phyloP scores from a whole-genome alignment of 768 basidiomycete species.

The Mycena capillaripes region DNA sequence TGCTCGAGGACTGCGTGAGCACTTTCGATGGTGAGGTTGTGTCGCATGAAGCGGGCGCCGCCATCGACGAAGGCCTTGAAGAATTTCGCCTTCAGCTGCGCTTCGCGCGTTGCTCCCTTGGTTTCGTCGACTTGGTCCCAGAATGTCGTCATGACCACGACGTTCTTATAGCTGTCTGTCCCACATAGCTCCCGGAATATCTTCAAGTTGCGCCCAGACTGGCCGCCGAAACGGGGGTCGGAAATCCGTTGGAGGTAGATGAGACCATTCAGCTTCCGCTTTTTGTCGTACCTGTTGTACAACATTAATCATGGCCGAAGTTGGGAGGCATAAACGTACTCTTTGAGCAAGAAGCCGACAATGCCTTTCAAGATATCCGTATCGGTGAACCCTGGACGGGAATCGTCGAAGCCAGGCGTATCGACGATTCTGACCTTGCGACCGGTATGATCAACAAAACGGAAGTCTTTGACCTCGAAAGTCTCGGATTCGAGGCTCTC shows the following conservation, averaged over 20 bases:
- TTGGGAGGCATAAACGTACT: neutral
- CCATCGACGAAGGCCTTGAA: slow-evolving; percentile 43
- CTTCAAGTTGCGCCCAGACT: slow-evolving; percentile 55
- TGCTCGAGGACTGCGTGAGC: neutral
- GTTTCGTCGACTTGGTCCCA: neutral
- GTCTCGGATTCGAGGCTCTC: slow-evolving; percentile 6
- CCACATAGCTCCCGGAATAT: slow-evolving; percentile 64
- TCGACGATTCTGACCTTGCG: slow-evolving; percentile 40
- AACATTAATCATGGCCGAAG: slow-evolving; percentile 29
- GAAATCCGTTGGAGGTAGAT: slow-evolving; percentile 59
- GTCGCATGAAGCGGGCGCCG: slow-evolving; percentile 55
- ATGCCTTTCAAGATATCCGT: slow-evolving; percentile 55
- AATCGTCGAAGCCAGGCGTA: slow-evolving; percentile 47
- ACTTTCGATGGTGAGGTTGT: slow-evolving; percentile 25
- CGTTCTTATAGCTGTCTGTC: neutral
- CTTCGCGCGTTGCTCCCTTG: neutral
- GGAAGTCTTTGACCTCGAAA: neutral
- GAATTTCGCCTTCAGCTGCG: neutral
- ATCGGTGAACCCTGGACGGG: slow-evolving; percentile 43
- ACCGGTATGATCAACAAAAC: slow-evolving; percentile 25
- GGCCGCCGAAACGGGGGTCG: slow-evolving; percentile 52
- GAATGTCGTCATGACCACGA: slow-evolving; percentile 3
- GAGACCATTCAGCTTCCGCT: slow-evolving; percentile 49
- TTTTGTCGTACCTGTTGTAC: slow-evolving; percentile 26
- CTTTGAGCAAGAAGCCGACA: slow-evolving; percentile 29